phyloP scores from a whole-genome alignment of 208 protist genomes.

The Trypanosoma conorhini region DNA sequence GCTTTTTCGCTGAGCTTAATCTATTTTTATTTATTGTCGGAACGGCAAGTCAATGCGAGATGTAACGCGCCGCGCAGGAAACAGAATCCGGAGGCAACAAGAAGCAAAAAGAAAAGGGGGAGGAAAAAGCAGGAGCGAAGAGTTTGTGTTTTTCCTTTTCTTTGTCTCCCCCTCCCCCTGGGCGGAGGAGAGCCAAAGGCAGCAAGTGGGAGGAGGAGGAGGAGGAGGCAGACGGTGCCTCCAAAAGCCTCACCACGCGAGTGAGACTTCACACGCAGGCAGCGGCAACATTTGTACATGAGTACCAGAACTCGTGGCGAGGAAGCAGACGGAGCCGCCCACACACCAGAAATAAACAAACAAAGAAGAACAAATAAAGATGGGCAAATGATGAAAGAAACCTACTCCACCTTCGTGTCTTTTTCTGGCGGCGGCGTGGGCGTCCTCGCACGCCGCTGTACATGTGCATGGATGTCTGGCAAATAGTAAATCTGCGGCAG shows the following conservation, averaged over 20 bases:
- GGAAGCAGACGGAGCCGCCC: not conserved
- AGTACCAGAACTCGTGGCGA: not conserved
- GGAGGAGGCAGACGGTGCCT: not conserved
- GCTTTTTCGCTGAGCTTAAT: too few species aligned
- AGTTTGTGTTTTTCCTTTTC: not conserved
- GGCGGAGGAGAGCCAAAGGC: not conserved
- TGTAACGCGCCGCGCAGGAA: not conserved
- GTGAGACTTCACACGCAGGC: not conserved
- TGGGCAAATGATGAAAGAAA: not conserved
- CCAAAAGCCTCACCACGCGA: not conserved
- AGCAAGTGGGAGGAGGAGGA: not conserved
- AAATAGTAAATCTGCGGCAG: conserved; percentile 78
- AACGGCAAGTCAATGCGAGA: too few species aligned
- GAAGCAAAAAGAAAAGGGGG: not conserved
- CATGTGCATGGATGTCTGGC: conserved; percentile 58
- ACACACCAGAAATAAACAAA: not conserved
- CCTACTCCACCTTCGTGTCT: not conserved
- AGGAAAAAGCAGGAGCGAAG: not conserved
- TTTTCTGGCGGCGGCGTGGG: not conserved
- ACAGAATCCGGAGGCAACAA: not conserved
- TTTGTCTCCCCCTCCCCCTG: too few species aligned
- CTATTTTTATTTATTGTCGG: too few species aligned
- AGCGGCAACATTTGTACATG: not conserved
- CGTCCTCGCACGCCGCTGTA: conserved; percentile 27
- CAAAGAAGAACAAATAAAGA: not conserved